Evolutionary conservation across 148 eudicot species (phyloP), one percentile per base, ranked within the genome.

Genomic region (Vaccinium corymbosum): DNA sequence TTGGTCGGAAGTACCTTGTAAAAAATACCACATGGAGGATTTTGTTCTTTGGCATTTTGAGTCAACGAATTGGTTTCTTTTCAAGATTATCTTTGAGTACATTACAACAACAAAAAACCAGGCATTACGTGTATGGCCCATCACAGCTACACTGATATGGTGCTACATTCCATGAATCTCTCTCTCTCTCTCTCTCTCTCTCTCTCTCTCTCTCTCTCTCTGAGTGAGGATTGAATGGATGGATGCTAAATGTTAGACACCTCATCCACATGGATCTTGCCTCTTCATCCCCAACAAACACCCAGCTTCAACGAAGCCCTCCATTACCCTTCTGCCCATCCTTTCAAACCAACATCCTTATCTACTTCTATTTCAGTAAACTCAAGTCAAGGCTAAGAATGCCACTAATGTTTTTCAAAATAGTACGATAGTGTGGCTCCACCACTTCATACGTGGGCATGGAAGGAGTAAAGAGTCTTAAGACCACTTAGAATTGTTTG

Each of bases 181-280:
- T 84, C 82, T 35, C 82, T 78, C 6, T 57, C 66, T 48, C 42
- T 66, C 46, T 55, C 81, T 50, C 64, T 62, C 76, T 83, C 81
- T 76, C 62, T 27, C 61, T 76, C 61, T 82, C 80, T 78, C 68
- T 79, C 50, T 79, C 51, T 57, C 81, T 79, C 81, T 78, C 81
- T 79, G 64, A 14, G 25, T 3, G 6, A 11, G 62, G 3, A 27
- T 10, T 25, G 22, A 27, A 48, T 51, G 61, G 61, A 27, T 50
- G 77, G 38, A 35, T 35, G 38, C 49, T 70, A 35, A 35, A 35
- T 82, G 27, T 19, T 51, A 38, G 48, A 50, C 46, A 50, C 46
- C 19, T 64, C 50, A 68, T 76, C 61, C 83, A 25, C 82, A 78
- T 79, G 86, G 82, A 79, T 53, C 56, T 32, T 78, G 78, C 82